A percentile compares a stretch with the other conserved stretches of the same genome.
phyloP scores from a whole-genome alignment of 352 stramenopile genomes.

The Pythium phragmiticola region DNA sequence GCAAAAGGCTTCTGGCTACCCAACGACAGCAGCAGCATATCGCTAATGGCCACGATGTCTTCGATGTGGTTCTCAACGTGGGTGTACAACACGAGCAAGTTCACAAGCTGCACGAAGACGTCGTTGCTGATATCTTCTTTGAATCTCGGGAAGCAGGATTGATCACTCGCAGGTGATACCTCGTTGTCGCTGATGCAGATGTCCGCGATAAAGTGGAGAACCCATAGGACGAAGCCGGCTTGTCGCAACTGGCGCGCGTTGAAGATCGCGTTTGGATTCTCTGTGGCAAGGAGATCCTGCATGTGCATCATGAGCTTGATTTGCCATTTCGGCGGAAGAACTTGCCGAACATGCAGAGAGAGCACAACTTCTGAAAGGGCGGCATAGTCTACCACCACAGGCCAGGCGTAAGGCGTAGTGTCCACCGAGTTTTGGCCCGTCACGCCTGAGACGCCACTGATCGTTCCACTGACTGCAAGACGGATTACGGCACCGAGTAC shows the following conservation, averaged over 20 bases:
- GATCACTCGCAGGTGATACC: constrained; percentile 35
- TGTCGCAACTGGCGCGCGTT: constrained; percentile 70
- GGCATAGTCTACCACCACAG: constrained; percentile 51
- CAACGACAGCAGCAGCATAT: constrained; percentile 56
- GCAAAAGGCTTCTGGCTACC: constrained; percentile 14
- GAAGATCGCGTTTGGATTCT: constrained; percentile 76
- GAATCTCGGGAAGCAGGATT: constrained; percentile 60
- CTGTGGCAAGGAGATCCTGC: constrained; percentile 37
- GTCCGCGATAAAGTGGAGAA: constrained; percentile 54
- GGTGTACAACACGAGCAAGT: constrained; percentile 42
- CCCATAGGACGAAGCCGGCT: constrained; percentile 50
- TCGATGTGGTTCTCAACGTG: constrained; percentile 61
- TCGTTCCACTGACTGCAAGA: constrained; percentile 44
- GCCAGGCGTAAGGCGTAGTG: constrained; percentile 2
- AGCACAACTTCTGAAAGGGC: constrained; percentile 62
- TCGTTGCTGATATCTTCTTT: constrained; percentile 34
- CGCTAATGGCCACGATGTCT: constrained; percentile 41
- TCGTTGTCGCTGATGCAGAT: constrained; percentile 42
- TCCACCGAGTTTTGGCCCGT: neutral
- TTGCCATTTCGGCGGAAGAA: constrained; percentile 42
- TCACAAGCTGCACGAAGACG: constrained; percentile 48
- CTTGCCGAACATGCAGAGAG: constrained; percentile 39
- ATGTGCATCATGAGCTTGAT: constrained; percentile 53
- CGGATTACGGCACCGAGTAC: constrained; percentile 43
- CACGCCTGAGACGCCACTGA: neutral